These are phyloP conservation scores for Trametes meyenii DNA, from an alignment of 768 basidiomycete genomes.

Conservation along the genomic window DNA sequence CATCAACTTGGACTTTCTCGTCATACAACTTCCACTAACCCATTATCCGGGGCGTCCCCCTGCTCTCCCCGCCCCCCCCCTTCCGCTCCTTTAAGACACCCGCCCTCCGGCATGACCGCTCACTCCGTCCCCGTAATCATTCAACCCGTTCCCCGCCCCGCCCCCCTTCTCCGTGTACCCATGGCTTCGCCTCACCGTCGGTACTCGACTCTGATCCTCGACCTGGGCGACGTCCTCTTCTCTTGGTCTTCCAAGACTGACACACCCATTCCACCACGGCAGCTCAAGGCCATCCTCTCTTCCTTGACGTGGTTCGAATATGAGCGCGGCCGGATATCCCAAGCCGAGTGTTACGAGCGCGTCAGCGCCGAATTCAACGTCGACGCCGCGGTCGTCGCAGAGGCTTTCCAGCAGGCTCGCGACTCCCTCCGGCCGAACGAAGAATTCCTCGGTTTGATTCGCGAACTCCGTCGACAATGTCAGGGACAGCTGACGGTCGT, in stretches of 20 bases:
- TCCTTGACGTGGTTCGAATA: constrained; percentile 58
- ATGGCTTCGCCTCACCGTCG: constrained; percentile 19
- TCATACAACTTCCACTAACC: constrained; percentile 5
- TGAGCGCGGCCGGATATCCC: constrained; percentile 49
- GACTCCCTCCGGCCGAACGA: constrained; percentile 51
- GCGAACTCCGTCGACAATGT: constrained; percentile 42
- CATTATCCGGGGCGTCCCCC: neutral
- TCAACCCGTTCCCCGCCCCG: constrained; percentile 11
- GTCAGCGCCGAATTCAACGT: constrained; percentile 43
- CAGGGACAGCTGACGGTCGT: constrained; percentile 42
- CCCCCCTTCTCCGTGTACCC: constrained; percentile 31
- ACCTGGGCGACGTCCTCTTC: constrained; percentile 60
- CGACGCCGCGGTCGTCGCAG: constrained; percentile 38
- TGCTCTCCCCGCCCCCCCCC: neutral
- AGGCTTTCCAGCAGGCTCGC: constrained; percentile 50
- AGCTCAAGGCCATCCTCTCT: constrained; percentile 46
- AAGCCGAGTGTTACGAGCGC: constrained; percentile 47
- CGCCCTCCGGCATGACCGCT: neutral
- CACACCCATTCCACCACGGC: constrained; percentile 45
- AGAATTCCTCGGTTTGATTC: constrained; percentile 47
- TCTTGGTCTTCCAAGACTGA: constrained; percentile 52
- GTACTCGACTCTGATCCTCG: constrained; percentile 46
- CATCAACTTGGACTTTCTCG: constrained; percentile 6
- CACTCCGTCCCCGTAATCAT: constrained; percentile 1
- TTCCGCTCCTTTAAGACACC: constrained; percentile 3